A percentile compares a stretch with the other conserved stretches of the same genome.
These are phyloP conservation scores for Fimicolochytrium jonesii DNA, from an alignment of 192 early-diverging fungal genomes.

Conservation along the genomic window DNA sequence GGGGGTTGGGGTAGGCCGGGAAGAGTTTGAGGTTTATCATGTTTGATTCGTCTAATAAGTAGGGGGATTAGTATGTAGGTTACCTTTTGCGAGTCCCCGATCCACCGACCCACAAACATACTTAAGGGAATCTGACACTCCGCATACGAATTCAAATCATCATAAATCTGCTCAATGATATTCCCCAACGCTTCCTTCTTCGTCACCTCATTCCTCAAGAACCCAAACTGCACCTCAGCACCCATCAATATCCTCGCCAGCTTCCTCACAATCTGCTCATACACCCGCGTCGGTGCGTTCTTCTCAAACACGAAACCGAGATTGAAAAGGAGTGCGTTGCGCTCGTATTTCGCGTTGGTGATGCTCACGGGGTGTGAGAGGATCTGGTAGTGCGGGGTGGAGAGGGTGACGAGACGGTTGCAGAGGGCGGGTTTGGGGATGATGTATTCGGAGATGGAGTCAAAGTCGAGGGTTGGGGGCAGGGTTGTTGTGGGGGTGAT, in stretches of 20 bases:
- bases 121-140: slow-evolving; percentile 86
- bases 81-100: too few species aligned
- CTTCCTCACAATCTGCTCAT: slow-evolving; percentile 85
- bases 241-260: slow-evolving; percentile 76
- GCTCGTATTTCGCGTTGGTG: slow-evolving; percentile 60
- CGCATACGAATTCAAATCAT: slow-evolving; percentile 79
- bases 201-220: slow-evolving; percentile 23
- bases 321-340: slow-evolving; percentile 90
- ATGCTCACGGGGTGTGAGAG: slow-evolving; percentile 71
- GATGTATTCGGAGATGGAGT: slow-evolving; percentile 73
- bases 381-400: slow-evolving; percentile 64
- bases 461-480: slow-evolving; percentile 56
- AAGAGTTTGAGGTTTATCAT: slow-evolving; percentile 85
- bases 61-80: too few species aligned
- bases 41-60: slow-evolving; percentile 66
- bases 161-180: slow-evolving; percentile 77
- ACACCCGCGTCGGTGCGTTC: slow-evolving; percentile 71
- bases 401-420: slow-evolving; percentile 69
- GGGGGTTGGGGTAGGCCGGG: slow-evolving; percentile 70
- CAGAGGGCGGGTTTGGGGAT: slow-evolving; percentile 80
- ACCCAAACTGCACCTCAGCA: slow-evolving; percentile 59
- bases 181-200: slow-evolving; percentile 57
- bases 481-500: too few species aligned
- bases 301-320: slow-evolving; percentile 92
- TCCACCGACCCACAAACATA: too few species aligned